Evolutionary conservation across 2,329 filamentous ascomycete genomes (phyloP).

Genomic region (Venturia pyrina): DNA sequence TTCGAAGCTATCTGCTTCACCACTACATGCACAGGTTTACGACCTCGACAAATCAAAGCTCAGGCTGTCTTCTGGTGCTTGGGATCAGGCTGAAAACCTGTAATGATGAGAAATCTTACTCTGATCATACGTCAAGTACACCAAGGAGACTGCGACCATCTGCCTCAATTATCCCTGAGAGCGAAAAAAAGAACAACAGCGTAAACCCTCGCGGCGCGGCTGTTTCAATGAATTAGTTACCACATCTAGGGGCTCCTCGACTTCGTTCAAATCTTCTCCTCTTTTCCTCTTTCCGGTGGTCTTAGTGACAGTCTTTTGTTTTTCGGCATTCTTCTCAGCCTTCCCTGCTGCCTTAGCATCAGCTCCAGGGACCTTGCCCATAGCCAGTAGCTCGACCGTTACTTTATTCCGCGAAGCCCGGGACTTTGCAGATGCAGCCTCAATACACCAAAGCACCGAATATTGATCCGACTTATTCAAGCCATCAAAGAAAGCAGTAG

Average conservation of each 20-base stretch:
- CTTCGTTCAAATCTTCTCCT: neutral
- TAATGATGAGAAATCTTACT: neutral
- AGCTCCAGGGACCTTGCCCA: neutral
- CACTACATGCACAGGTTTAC: too few species aligned
- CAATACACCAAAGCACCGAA: constrained; percentile 35
- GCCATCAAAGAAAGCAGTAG: constrained; percentile 31
- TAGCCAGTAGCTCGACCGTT: neutral
- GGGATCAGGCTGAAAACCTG: too few species aligned
- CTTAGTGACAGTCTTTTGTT: neutral
- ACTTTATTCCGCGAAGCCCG: constrained; percentile 13
- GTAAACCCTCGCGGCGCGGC: neutral
- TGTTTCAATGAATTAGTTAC: neutral
- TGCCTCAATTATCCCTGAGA: neutral
- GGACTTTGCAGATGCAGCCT: constrained; percentile 28
- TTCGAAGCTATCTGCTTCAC: too few species aligned
- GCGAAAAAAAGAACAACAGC: neutral
- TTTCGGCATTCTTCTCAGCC: neutral
- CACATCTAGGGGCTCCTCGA: neutral
- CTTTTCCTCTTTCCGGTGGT: neutral
- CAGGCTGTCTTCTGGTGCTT: too few species aligned
- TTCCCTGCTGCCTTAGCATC: neutral
- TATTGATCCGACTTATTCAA: constrained; percentile 39
- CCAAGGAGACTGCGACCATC: neutral
- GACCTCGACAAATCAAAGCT: too few species aligned
- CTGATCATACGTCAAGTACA: neutral